Percentiles rank a stretch among this genome's conserved stretches.
phyloP scores from a whole-genome alignment of 2,329 filamentous ascomycete genomes.

The Epichloe amarillans region DNA sequence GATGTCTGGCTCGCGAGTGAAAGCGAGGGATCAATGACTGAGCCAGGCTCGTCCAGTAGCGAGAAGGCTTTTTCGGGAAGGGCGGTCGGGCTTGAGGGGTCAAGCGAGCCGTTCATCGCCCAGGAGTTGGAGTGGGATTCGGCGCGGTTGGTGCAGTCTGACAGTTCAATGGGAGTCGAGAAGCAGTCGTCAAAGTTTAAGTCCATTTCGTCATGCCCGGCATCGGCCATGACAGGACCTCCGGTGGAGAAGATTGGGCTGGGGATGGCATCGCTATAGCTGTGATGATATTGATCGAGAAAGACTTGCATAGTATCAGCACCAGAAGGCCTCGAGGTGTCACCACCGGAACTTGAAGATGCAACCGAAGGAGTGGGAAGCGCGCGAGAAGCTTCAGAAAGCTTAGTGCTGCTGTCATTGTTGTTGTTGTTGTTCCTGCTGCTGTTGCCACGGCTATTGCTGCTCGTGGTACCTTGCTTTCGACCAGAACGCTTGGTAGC shows the following conservation, averaged over 20 bases:
- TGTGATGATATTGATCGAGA: neutral
- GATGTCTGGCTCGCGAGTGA: too few species aligned
- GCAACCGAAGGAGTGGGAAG: neutral
- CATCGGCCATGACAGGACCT: neutral
- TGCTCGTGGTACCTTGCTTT: slow-evolving; percentile 2
- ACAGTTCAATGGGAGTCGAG: neutral
- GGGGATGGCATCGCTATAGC: neutral
- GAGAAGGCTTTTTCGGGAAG: too few species aligned
- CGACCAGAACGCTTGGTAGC: slow-evolving; percentile 13
- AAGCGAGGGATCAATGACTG: too few species aligned
- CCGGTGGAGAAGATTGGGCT: neutral
- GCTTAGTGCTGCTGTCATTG: too few species aligned
- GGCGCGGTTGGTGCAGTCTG: neutral
- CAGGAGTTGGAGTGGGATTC: too few species aligned
- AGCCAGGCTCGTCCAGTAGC: too few species aligned
- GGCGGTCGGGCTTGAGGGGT: too few species aligned
- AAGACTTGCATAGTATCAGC: too few species aligned
- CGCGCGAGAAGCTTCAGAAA: too few species aligned
- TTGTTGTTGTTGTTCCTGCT: too few species aligned
- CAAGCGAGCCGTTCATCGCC: too few species aligned
- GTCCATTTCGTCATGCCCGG: neutral
- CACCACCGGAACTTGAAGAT: neutral
- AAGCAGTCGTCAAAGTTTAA: neutral
- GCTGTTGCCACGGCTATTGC: neutral
- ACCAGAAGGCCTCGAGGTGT: neutral